Conservation (phyloP, 23 red algal genomes). For the Gracilaria gracilis region DNA sequence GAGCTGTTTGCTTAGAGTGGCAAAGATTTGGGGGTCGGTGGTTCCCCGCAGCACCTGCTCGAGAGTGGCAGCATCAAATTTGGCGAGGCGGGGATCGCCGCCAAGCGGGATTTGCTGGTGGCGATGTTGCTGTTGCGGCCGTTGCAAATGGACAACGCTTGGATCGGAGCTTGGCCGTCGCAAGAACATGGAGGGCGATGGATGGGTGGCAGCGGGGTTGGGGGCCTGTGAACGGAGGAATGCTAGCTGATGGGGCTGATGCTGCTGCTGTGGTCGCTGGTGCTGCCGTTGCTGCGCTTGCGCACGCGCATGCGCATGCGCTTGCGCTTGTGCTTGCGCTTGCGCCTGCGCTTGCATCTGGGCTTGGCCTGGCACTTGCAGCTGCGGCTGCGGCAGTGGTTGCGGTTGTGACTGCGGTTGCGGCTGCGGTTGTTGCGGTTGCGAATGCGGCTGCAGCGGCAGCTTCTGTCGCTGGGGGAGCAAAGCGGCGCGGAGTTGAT, state of each 20-base stretch:
- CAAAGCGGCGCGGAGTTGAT: background rate
- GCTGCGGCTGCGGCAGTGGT: background rate
- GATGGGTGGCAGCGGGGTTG: background rate
- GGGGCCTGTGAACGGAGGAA: background rate
- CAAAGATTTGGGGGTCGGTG: background rate
- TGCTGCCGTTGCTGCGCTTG: background rate
- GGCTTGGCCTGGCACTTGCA: no score
- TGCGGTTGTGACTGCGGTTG: background rate
- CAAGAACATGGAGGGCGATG: background rate
- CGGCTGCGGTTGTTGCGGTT: background rate
- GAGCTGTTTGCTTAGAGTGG: constrained; percentile 24
- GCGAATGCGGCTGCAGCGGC: background rate
- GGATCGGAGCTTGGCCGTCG: background rate
- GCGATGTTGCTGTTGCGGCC: background rate
- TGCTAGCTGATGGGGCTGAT: background rate
- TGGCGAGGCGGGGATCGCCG: constrained; percentile 13
- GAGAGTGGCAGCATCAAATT: constrained; percentile 18
- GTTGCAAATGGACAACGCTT: background rate
- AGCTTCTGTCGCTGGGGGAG: background rate
- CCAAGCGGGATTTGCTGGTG: background rate
- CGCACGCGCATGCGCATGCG: background rate
- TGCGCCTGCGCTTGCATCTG: background rate
- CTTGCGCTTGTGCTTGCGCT: background rate
- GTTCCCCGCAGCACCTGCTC: constrained; percentile 11
- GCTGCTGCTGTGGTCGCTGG: background rate